These are phyloP conservation scores for Alternaria viburni DNA, from an alignment of 2,329 filamentous ascomycete species.

Conservation along the genomic window DNA sequence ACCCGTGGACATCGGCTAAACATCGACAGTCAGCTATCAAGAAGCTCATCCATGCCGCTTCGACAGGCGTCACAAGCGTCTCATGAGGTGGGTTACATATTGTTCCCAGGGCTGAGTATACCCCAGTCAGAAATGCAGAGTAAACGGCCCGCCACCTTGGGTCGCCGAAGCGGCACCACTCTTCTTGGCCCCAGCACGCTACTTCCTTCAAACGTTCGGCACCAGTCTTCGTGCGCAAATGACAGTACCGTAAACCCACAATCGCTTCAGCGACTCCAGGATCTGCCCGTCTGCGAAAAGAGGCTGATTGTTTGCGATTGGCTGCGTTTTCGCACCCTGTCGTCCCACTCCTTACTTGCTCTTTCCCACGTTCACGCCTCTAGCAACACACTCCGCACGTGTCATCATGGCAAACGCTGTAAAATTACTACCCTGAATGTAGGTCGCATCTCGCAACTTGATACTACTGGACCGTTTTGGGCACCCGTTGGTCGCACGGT, in stretches of 20 bases:
- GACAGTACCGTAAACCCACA: conserved; percentile 37
- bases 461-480: conserved; percentile 27
- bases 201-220: conserved; percentile 25
- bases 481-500: conserved; percentile 23
- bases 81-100: neutral
- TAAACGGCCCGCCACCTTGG: conserved; percentile 32
- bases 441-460: conserved; percentile 36
- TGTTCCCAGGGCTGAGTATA: conserved; percentile 12
- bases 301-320: conserved; percentile 21
- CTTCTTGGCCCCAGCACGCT: conserved; percentile 27
- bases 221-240: conserved; percentile 39
- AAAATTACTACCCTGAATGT: conserved; percentile 34
- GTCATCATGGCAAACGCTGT: conserved; percentile 35
- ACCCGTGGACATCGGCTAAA: neutral
- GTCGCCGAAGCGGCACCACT: conserved; percentile 30
- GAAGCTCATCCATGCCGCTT: neutral
- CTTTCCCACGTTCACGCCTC: conserved; percentile 28
- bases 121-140: conserved; percentile 20
- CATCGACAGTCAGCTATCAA: neutral
- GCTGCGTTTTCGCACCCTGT: conserved; percentile 23
- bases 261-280: conserved; percentile 28
- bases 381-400: conserved; percentile 35
- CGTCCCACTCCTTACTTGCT: conserved; percentile 25
- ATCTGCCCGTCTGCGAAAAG: conserved; percentile 22
- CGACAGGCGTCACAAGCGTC: neutral